Evolutionary conservation across 179 eudicot genomes (phyloP).

Genomic region (Vitellaria paradoxa): DNA sequence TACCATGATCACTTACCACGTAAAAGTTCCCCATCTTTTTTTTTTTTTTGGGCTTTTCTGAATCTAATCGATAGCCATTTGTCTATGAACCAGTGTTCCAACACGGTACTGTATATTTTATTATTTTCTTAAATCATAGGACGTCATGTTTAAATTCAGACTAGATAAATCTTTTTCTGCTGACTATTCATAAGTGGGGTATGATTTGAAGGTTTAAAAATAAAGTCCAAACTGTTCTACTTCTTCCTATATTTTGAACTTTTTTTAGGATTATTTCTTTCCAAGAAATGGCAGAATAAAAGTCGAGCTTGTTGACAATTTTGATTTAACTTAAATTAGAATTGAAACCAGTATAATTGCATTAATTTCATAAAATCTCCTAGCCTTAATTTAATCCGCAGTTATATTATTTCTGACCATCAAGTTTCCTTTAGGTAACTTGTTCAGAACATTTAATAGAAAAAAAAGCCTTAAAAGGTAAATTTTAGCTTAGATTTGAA

Average conservation of each 20-base stretch:
- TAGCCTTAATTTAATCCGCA: neutral
- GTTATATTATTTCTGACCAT: neutral
- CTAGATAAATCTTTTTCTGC: neutral
- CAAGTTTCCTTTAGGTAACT: neutral
- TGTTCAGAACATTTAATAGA: neutral
- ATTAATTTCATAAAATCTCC: neutral
- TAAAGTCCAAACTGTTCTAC: neutral
- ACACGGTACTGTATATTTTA: neutral
- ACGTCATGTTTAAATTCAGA: neutral
- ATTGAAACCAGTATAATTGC: neutral
- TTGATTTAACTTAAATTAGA: neutral
- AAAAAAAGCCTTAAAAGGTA: neutral
- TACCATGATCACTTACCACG: neutral
- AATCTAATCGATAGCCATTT: neutral
- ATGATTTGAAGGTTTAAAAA: neutral
- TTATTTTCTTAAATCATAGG: neutral
- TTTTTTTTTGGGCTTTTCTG: neutral
- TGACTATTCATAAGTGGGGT: neutral
- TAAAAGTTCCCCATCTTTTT: neutral
- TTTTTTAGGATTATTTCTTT: slow-evolving; percentile 7
- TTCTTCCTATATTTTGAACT: neutral
- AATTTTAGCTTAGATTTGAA: neutral
- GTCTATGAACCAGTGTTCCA: neutral
- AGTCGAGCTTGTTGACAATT: neutral
- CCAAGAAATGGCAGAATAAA: slow-evolving; percentile 3